Evolutionary conservation across 345 rosid genomes (phyloP), one percentile per base, ranked within the genome.

Genomic region (Aethionema arabicum): DNA sequence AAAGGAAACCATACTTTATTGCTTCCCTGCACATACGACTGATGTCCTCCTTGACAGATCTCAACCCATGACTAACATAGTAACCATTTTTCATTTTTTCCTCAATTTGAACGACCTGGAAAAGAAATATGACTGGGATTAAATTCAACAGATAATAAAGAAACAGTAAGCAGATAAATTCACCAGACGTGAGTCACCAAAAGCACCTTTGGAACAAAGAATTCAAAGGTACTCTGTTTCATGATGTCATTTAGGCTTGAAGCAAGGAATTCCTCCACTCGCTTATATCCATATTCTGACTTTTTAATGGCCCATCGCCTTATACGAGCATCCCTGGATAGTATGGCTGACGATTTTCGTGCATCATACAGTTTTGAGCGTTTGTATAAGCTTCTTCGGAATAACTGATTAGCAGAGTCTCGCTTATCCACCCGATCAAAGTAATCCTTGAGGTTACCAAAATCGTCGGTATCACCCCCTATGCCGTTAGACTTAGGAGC

Each of bases 21-120:
- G 99, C 99, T 78, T 95, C 99, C 78, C 93, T 82, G 82, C 99
- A 90, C 88, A 95, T 90, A 68, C 91, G 84, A 74, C 95, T 76
- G 74, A 95, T 90, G 78, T 95, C 99, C 70, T 90, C 96, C 82
- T 82, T 90, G 60, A 90, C 96, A 74, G 86, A 80, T 59, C 73
- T 77, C 77, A 95, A 79, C 66, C 99, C 97, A 75, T 80, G 90
- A 72, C 85, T 77, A 39, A 83, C 72, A 61, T 95, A 95, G 73
- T 88, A 88, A 42, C 99, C 97, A 48, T 70, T 88, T 73, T 77
- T 80, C 85, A 95, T 88, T 69, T 80, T 83, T 32, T 78, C 83
- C 59, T 95, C 90, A 58, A 95, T 88, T 78, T 88, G 86, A 50
- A 88, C 82, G 60, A 95, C 93, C 99, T 95, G 77, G 57, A 68